Conservation (phyloP, 257 asterid species). For the Henckelia pumila region DNA sequence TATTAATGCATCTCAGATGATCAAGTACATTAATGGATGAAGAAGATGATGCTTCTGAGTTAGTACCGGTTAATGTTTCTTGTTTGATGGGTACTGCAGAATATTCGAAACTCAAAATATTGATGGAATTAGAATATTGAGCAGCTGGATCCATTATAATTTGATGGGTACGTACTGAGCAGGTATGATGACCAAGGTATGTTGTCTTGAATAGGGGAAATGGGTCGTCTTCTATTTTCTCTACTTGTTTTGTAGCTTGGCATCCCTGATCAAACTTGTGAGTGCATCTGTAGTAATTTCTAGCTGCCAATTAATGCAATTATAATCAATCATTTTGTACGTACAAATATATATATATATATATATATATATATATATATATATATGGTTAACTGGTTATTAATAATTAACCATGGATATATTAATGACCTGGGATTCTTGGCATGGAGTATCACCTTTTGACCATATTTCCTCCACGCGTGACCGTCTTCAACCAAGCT, state of each 20-base stretch:
- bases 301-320: constrained; percentile 29
- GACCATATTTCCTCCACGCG: constrained; percentile 88
- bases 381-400: too few relatives aligned
- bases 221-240: constrained; percentile 45
- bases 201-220: constrained; percentile 42
- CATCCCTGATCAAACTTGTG: constrained; percentile 65
- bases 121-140: constrained; percentile 31
- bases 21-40: too few relatives aligned
- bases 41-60: too few relatives aligned
- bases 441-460: constrained; percentile 50
- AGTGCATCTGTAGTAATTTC: constrained; percentile 74
- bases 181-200: constrained; percentile 55
- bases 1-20: too few relatives aligned
- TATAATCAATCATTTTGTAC: too few relatives aligned
- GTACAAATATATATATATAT: too few relatives aligned
- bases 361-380: too few relatives aligned
- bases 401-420: too few relatives aligned
- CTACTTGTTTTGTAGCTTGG: constrained; percentile 66
- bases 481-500: constrained; percentile 48
- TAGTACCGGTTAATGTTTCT: too few relatives aligned
- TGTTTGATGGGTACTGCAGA: too few relatives aligned
- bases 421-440: constrained; percentile 42
- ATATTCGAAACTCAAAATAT: constrained; percentile 38
- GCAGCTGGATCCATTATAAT: constrained; percentile 26
- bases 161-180: constrained; percentile 28